These are phyloP conservation scores for Saccharomycopsis selenospora DNA, from an alignment of 805 yeast species.

Conservation along the genomic window DNA sequence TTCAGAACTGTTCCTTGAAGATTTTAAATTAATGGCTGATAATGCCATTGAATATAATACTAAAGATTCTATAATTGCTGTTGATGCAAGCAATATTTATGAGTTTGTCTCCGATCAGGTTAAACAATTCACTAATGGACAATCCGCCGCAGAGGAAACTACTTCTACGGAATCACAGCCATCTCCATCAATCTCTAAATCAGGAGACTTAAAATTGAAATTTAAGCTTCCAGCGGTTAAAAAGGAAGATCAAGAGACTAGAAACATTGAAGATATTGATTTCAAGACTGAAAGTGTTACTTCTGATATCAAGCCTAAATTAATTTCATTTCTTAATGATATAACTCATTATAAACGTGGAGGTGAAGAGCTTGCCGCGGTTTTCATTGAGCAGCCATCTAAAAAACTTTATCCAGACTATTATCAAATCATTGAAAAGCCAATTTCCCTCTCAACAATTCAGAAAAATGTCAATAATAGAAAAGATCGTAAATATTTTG, in stretches of 20 bases:
- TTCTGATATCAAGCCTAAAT: conserved; percentile 12
- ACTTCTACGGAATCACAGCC: conserved; percentile 2
- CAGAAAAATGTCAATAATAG: conserved; percentile 44
- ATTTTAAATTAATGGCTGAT: conserved; percentile 56
- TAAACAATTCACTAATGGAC: conserved; percentile 26
- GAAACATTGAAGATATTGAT: neutral
- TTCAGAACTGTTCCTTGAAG: conserved; percentile 43
- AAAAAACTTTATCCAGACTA: conserved; percentile 73
- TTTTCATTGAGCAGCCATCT: conserved; percentile 71
- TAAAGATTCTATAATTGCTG: conserved; percentile 55
- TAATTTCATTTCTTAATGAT: conserved; percentile 23
- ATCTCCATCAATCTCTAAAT: neutral
- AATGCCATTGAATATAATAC: conserved; percentile 75
- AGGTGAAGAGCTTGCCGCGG: conserved; percentile 44
- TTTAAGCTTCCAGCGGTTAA: conserved; percentile 1
- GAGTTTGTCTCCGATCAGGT: conserved; percentile 50
- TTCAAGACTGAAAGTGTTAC: neutral
- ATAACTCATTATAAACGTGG: conserved; percentile 17
- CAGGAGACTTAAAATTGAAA: conserved; percentile 3
- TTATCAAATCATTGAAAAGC: conserved; percentile 60
- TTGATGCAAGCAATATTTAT: conserved; percentile 51
- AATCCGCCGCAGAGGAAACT: no score
- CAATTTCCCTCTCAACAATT: conserved; percentile 65
- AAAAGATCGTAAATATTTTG: conserved; percentile 33
- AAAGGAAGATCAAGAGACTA: neutral